Conservation (phyloP, 2,329 filamentous ascomycete genomes). For the Aureobasidium sp. region DNA sequence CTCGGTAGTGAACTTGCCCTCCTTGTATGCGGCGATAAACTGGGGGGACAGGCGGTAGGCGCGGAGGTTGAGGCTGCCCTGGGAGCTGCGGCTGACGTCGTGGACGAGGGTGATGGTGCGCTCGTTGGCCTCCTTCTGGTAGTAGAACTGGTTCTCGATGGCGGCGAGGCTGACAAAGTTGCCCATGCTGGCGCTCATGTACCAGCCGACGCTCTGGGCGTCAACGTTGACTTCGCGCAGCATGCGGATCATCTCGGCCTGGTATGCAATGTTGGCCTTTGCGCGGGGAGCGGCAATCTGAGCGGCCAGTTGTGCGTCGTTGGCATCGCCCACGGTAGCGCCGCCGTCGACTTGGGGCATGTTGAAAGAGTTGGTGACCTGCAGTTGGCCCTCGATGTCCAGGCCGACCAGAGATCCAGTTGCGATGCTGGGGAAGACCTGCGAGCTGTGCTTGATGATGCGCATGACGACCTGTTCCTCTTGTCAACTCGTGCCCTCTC, state of each 20-base stretch:
- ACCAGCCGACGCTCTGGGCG: constrained; percentile 97
- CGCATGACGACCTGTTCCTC: constrained; percentile 72
- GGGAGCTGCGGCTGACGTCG: constrained; percentile 89
- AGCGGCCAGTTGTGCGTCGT: constrained; percentile 55
- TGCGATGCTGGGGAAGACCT: constrained; percentile 78
- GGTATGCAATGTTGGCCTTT: constrained; percentile 82
- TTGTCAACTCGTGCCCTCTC: not conserved
- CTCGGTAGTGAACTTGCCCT: constrained; percentile 95
- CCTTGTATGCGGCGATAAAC: constrained; percentile 90
- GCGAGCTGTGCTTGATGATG: constrained; percentile 91
- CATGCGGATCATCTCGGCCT: constrained; percentile 95
- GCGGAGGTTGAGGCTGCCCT: constrained; percentile 81
- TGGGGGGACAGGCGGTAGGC: constrained; percentile 82
- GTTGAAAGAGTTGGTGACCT: constrained; percentile 92
- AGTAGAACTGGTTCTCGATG: constrained; percentile 96
- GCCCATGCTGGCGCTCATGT: constrained; percentile 96
- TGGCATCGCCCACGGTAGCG: constrained; percentile 59
- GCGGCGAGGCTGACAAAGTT: constrained; percentile 94
- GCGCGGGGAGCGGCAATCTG: constrained; percentile 85
- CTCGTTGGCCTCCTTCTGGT: constrained; percentile 88
- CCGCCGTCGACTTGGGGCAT: constrained; percentile 73
- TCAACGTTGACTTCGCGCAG: constrained; percentile 96
- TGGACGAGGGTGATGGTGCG: constrained; percentile 83
- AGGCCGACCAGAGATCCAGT: constrained; percentile 91
- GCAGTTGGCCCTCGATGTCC: constrained; percentile 72